Evolutionary conservation across 495 filamentous ascomycete genomes (phyloP).

Genomic region (Ramalina intermedia): DNA sequence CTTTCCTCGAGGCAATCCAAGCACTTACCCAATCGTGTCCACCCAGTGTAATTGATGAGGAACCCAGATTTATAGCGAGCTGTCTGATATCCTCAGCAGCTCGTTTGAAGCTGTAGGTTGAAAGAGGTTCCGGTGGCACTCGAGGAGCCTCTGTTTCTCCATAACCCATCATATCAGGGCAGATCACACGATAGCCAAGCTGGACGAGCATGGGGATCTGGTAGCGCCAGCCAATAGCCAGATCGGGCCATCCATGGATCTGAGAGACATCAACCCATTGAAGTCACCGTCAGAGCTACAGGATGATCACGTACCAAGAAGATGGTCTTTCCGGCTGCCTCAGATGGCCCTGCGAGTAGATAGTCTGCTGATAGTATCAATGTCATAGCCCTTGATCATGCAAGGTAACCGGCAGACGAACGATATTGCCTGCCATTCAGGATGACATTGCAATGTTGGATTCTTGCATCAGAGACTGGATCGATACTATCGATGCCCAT

Average conservation of each 20-base stretch:
- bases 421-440: slow-evolving; percentile 53
- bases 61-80: slow-evolving; percentile 43
- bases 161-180: slow-evolving; percentile 70
- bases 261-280: slow-evolving; percentile 9
- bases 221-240: slow-evolving; percentile 62
- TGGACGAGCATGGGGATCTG: slow-evolving; percentile 66
- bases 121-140: slow-evolving; percentile 32
- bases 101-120: slow-evolving; percentile 53
- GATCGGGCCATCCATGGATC: slow-evolving; percentile 56
- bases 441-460: slow-evolving; percentile 43
- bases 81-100: slow-evolving; percentile 56
- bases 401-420: slow-evolving; percentile 13
- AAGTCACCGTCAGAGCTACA: not conserved
- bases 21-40: slow-evolving; percentile 73
- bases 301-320: slow-evolving; percentile 37
- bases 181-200: slow-evolving; percentile 55
- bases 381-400: not conserved
- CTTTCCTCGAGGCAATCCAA: not conserved
- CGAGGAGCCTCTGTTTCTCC: slow-evolving; percentile 54
- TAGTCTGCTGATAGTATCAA: slow-evolving; percentile 32
- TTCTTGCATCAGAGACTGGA: slow-evolving; percentile 44
- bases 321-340: slow-evolving; percentile 41
- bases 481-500: slow-evolving; percentile 46
- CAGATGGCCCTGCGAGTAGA: slow-evolving; percentile 44
- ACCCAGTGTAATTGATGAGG: slow-evolving; percentile 50